Base-by-base conservation (phyloP, 1,284 basidiomycete species). In the Sporisorium sorghi region DNA sequence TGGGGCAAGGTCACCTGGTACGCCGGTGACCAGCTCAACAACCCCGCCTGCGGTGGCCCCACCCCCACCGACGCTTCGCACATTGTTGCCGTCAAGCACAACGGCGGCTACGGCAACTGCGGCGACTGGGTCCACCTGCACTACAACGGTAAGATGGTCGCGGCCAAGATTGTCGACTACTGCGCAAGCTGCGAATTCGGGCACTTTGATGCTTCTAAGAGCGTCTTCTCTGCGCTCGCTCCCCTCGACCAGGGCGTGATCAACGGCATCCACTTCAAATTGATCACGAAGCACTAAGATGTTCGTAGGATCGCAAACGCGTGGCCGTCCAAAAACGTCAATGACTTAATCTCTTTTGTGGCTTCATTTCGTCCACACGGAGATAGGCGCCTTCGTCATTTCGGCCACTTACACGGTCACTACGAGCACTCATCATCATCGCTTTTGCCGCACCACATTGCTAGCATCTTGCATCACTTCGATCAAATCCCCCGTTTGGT, bases 41-140 rank as follows among this genome's bases (percentile, higher is more conserved):
- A 74, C 56, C 82, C 82, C 1, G 79, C 81, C 17, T 83, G 82
- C 60, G 81, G 81, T 32, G 82, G 82, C 10, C n/a, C 62, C 2
- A 67, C 69, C 8, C 82, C 82, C 5, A 58, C 32, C 17, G 79
- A 81, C 60, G 30, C 67, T 24, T 73, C 73, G n/a, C 39, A 67
- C 21, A 53, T 83, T 9, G 81, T 72, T 9, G 82, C 82, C 21
- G 81, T 83, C 17, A 70, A 74, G 33, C 23, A 75, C 56, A 58
- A 76, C 52, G 73, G 64, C 1, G 78, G 78, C 12, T 80, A 78
- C 50, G 76, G 65, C 42, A 63, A 69, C 19, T 83, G 82, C 58
- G 79, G 79, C 44, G 81, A 83, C 44, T 66, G 62, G 6, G 74
- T 82, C 10, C 73, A 76, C 57, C 23, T 82, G 5, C 76, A 77